Evolutionary conservation across 2,329 filamentous ascomycete species (phyloP).

Genomic region (Ophiostoma himal-ulmi): DNA sequence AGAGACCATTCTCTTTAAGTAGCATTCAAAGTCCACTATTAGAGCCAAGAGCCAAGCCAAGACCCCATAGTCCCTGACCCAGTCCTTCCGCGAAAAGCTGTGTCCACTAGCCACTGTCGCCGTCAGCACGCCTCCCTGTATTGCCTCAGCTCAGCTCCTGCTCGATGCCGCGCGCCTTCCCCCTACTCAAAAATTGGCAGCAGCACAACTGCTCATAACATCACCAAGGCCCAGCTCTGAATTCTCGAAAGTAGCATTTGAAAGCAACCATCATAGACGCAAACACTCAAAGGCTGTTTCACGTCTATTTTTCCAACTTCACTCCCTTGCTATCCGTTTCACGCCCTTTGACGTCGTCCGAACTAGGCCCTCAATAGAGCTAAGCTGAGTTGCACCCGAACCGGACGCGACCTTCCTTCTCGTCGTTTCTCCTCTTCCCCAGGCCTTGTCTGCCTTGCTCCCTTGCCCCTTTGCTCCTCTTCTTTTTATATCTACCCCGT

Average conservation of each 20-base stretch:
- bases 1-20: not conserved
- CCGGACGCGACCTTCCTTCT: constrained; percentile 4
- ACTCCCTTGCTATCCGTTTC: not conserved
- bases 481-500: not conserved
- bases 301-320: not conserved
- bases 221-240: not conserved
- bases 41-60: constrained; percentile 1
- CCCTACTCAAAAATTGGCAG: constrained; percentile 15
- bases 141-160: constrained; percentile 9
- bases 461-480: not conserved
- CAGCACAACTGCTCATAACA: not conserved
- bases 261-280: not conserved
- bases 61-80: not conserved
- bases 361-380: constrained; percentile 8
- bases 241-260: not conserved
- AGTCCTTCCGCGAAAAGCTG: not conserved
- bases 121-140: constrained; percentile 12
- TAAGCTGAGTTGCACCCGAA: not conserved
- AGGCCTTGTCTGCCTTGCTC: not conserved
- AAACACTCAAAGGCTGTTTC: not conserved
- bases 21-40: not conserved
- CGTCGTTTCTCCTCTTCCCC: not conserved
- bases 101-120: not conserved
- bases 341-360: constrained; percentile 6
- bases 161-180: constrained; percentile 16